Percentiles rank a stretch among this genome's conserved stretches.
phyloP scores from a whole-genome alignment of 208 protist species.

The Endotrypanum monterogeii region DNA sequence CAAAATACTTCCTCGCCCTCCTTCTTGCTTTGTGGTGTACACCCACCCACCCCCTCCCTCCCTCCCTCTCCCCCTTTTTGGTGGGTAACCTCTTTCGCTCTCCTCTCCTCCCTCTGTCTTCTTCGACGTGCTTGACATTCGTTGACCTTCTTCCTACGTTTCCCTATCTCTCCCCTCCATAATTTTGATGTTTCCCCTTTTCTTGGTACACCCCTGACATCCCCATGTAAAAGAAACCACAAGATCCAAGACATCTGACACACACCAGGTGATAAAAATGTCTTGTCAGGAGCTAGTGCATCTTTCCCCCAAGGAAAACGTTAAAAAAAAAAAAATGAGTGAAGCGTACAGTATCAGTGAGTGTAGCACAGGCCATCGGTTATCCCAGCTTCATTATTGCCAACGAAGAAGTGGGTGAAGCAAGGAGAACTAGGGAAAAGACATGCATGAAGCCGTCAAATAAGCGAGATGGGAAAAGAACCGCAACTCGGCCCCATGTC shows the following conservation, averaged over 20 bases:
- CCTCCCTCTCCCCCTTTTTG: background rate
- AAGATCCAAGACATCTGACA: background rate
- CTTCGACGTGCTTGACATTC: background rate
- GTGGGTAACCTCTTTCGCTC: no score
- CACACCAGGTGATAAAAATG: background rate
- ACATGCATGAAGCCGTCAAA: background rate
- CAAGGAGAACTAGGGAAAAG: background rate
- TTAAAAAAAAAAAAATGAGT: background rate
- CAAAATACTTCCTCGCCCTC: background rate
- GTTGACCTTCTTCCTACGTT: background rate
- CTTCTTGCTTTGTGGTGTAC: background rate
- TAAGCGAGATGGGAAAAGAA: background rate
- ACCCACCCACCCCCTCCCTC: background rate
- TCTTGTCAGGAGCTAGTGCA: background rate
- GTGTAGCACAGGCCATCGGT: background rate
- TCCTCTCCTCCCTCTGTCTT: background rate
- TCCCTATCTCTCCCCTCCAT: background rate
- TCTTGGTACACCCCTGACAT: slow-evolving; percentile 1
- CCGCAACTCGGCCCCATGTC: no score
- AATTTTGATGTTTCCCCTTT: background rate
- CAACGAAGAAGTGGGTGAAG: slow-evolving; percentile 1
- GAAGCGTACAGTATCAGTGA: background rate
- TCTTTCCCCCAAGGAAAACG: background rate
- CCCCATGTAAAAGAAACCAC: background rate
- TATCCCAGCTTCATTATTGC: background rate